phyloP scores from a whole-genome alignment of 2,329 filamentous ascomycete species.

The Exophiala sideris region DNA sequence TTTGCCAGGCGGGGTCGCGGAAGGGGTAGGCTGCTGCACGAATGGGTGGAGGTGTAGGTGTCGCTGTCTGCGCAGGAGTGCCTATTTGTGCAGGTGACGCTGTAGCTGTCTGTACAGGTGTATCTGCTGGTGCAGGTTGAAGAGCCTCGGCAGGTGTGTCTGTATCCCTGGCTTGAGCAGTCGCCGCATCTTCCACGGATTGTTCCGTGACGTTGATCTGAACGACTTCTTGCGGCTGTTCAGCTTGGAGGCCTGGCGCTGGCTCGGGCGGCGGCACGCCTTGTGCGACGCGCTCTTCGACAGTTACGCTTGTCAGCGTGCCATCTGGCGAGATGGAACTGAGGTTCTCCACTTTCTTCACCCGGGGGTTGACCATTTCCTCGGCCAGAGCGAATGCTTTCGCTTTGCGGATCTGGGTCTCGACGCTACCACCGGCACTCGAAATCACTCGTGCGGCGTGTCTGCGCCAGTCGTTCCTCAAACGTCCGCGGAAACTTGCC shows the following conservation, averaged over 20 bases:
- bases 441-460: constrained; percentile 78
- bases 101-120: constrained; percentile 2
- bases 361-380: constrained; percentile 36
- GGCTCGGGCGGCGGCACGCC: constrained; percentile 2
- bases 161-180: too few relatives aligned
- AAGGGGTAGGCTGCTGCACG: constrained; percentile 59
- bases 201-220: constrained; percentile 31
- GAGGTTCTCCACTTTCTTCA: constrained; percentile 43
- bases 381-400: constrained; percentile 75
- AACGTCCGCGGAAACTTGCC: constrained; percentile 66
- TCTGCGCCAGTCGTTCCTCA: constrained; percentile 79
- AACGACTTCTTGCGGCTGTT: constrained; percentile 11
- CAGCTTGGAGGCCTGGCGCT: neutral
- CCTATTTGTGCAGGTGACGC: constrained; percentile 23
- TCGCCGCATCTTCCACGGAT: neutral
- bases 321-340: constrained; percentile 45
- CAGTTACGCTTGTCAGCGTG: constrained; percentile 39
- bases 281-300: constrained; percentile 34
- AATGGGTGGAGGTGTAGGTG: constrained; percentile 19
- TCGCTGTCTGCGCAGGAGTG: neutral
- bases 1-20: constrained; percentile 73
- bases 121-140: constrained; percentile 5
- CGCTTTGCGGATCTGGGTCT: constrained; percentile 69
- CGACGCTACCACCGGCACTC: constrained; percentile 69
- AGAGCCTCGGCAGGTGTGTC: too few relatives aligned